Base-by-base conservation (phyloP, 78 protist genomes). In the Dictyostelium capitatum region DNA sequence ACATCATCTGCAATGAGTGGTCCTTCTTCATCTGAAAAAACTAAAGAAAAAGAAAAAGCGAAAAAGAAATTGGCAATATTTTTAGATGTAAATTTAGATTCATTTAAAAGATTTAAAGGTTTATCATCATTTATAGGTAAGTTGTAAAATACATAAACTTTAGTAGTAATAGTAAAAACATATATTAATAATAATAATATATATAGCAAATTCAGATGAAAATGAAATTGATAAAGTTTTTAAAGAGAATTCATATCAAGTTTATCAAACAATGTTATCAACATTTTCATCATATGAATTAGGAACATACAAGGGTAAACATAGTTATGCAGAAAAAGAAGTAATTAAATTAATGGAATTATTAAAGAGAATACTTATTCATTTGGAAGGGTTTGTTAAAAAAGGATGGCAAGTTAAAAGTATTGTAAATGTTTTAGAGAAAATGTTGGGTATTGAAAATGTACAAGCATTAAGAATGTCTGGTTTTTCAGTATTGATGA, bases 361-460 rank as follows among this genome's bases (percentile, higher is more conserved):
- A 46, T 51, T 84, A 25, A 84, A 84, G 47, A 78, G 91, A 54
- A 46, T 84, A 9, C 20, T 84, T 19, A 84, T 84, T 12, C 91
- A 84, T 74, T 74, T 84, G n/a, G 91, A 84, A 28, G 91, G 83
- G 4, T 74, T 74, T 62, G 82, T 84, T n/a, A 72, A 57, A 41
- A 84, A 84, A 46, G 91, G 91, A 17, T 84, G 91, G 91, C 91
- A 84, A 32, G 91, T 84, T 4, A 84, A 84, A 59, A 32, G 57
- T 46, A 84, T 84, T 48, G 62, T 84, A 9, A 84, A 84, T 54
- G 67, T 84, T 0, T 43, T 84, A 7, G 91, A 84, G 48, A 84
- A 84, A 53, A 84, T 84, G 91, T 54, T 84, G 20, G 91, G 91
- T 14, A 57, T 84, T 46, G 91, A 84, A 46, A 84, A 84, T 25